phyloP scores from a whole-genome alignment of 2,329 filamentous ascomycete species.

The Elsinoe australis region DNA sequence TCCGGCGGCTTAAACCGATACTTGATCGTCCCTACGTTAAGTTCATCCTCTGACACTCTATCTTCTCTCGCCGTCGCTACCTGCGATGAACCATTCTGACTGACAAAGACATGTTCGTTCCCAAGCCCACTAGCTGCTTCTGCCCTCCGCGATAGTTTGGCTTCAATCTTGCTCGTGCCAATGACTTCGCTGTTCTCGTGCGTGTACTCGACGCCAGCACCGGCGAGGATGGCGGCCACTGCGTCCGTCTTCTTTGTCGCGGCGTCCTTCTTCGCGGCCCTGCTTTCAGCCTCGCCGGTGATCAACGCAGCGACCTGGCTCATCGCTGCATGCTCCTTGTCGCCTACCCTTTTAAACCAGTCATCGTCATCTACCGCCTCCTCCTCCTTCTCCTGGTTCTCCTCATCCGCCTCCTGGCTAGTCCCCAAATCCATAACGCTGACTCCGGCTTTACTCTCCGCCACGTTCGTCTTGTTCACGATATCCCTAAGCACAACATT shows the following conservation, averaged over 20 bases:
- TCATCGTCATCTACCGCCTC: conserved; percentile 23
- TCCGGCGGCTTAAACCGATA: conserved; percentile 65
- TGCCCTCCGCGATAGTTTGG: conserved; percentile 69
- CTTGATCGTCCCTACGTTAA: too few relatives aligned
- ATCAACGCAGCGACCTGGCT: conserved; percentile 62
- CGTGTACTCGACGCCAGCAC: conserved; percentile 86
- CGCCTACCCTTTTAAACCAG: conserved; percentile 30
- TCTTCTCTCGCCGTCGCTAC: conserved; percentile 10
- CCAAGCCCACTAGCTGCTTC: conserved; percentile 52
- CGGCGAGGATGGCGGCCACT: conserved; percentile 78
- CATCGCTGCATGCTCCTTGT: conserved; percentile 57
- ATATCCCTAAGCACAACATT: conserved; percentile 84
- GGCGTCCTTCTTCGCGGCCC: conserved; percentile 25
- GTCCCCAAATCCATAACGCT: conserved; percentile 68
- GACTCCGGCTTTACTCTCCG: conserved; percentile 81
- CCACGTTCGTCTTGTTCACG: conserved; percentile 96
- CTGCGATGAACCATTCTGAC: background rate
- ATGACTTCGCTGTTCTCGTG: conserved; percentile 96
- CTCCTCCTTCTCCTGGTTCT: conserved; percentile 26
- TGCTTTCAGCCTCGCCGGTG: conserved; percentile 31
- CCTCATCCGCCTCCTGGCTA: conserved; percentile 46
- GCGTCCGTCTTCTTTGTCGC: conserved; percentile 55
- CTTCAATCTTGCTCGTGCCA: conserved; percentile 86
- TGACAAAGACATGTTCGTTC: conserved; percentile 49
- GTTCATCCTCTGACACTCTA: too few relatives aligned